Conservation (phyloP, 306 rosid species). For the Glycine tomentella region DNA sequence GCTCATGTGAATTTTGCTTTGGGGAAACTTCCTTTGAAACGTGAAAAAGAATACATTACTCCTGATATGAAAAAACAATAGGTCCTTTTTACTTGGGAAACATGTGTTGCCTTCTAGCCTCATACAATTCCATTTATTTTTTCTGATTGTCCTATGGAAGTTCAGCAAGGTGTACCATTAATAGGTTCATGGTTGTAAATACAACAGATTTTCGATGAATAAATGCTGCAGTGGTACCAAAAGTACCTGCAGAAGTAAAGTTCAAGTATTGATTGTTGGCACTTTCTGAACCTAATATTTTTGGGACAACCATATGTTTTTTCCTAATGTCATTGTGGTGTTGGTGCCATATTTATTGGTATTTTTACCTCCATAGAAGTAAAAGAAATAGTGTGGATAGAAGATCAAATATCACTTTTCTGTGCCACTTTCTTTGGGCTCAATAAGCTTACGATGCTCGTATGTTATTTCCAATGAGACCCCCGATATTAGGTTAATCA, state of each 20-base stretch:
- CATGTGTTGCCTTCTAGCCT: conserved; percentile 46
- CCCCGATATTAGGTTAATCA: not conserved
- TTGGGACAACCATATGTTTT: conserved; percentile 30
- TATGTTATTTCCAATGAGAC: no score
- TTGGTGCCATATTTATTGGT: conserved; percentile 22
- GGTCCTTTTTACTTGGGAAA: conserved; percentile 10
- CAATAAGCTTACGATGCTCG: not conserved
- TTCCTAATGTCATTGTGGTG: conserved; percentile 34
- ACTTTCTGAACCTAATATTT: conserved; percentile 35
- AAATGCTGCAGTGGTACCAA: conserved; percentile 19
- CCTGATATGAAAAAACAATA: conserved; percentile 26
- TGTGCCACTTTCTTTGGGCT: not conserved
- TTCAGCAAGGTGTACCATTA: conserved; percentile 27
- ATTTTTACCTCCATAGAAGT: no score
- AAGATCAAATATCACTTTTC: conserved; percentile 12
- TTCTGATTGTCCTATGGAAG: conserved; percentile 7
- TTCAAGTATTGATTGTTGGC: conserved; percentile 37
- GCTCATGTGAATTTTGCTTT: conserved; percentile 12
- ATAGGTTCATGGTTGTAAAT: conserved; percentile 39
- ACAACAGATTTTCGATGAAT: conserved; percentile 4
- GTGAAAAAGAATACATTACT: conserved; percentile 29
- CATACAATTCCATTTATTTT: conserved; percentile 15
- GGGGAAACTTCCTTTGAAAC: conserved; percentile 41
- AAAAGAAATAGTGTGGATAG: not conserved
- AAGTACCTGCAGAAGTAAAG: conserved; percentile 14